Conservation (phyloP, 2,329 filamentous ascomycete species). For the Sporothrix pseudoabietina region DNA sequence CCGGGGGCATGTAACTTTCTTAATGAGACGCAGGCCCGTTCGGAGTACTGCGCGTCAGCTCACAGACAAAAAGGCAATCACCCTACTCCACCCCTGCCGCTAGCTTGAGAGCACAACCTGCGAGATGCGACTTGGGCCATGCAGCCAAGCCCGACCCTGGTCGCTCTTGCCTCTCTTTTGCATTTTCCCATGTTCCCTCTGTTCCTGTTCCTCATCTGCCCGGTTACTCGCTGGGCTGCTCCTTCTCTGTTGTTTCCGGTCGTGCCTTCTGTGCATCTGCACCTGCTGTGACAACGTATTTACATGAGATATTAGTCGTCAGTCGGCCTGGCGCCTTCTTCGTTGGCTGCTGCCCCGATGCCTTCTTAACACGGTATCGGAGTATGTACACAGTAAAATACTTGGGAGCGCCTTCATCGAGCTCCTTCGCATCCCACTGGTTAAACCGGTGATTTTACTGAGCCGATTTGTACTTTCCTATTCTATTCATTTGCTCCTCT, state of each 20-base stretch:
- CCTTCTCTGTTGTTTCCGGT: conserved; percentile 1
- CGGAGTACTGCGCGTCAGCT: conserved; percentile 26
- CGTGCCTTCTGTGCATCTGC: not conserved
- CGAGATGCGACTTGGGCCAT: conserved; percentile 27
- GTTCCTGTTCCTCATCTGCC: not conserved
- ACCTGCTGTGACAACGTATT: not conserved
- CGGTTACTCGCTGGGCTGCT: not conserved
- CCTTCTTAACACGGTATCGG: not conserved
- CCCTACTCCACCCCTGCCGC: conserved; percentile 22
- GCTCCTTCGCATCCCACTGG: conserved; percentile 2
- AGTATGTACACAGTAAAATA: too few species aligned
- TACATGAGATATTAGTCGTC: not conserved
- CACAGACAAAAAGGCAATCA: conserved; percentile 20
- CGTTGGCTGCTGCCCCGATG: not conserved
- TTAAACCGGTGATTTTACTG: not conserved
- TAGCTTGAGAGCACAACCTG: conserved; percentile 17
- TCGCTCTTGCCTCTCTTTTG: conserved; percentile 19
- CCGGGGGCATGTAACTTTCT: not conserved
- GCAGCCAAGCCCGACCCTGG: conserved; percentile 27
- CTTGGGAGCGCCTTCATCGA: not conserved
- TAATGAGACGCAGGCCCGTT: not conserved
- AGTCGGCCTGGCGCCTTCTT: conserved; percentile 1
- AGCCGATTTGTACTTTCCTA: not conserved
- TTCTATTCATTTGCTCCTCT: not conserved
- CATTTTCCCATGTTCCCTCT: not conserved